Percentiles rank a stretch among this genome's conserved stretches.
Evolutionary conservation across 192 early-diverging fungal genomes (phyloP).

Genomic region (Chytriomyces sp.): DNA sequence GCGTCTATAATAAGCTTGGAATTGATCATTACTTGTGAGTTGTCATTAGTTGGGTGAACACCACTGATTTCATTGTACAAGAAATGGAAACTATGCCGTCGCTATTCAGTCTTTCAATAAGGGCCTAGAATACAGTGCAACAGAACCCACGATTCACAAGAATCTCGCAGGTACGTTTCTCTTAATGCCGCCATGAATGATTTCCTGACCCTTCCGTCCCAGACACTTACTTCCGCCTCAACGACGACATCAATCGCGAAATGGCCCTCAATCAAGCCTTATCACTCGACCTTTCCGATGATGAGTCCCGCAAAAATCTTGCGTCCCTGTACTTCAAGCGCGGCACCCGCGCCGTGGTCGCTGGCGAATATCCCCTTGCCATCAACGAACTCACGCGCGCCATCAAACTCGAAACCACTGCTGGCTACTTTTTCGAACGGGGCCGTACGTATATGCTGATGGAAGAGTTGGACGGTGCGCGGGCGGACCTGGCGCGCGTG

Average conservation of each 20-base stretch:
- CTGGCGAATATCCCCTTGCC: slow-evolving; percentile 31
- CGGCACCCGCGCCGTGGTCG: slow-evolving; percentile 17
- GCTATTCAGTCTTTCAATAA: slow-evolving; percentile 39
- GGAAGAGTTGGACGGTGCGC: slow-evolving; percentile 33
- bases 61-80: neutral
- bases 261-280: slow-evolving; percentile 23
- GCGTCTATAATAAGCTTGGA: slow-evolving; percentile 49
- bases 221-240: slow-evolving; percentile 33
- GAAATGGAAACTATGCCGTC: slow-evolving; percentile 8
- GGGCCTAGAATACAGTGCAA: slow-evolving; percentile 33
- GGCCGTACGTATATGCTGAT: slow-evolving; percentile 1
- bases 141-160: slow-evolving; percentile 40
- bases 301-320: slow-evolving; percentile 29
- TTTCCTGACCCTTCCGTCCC: neutral
- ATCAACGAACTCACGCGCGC: slow-evolving; percentile 37
- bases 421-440: slow-evolving; percentile 15
- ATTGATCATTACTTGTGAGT: slow-evolving; percentile 38
- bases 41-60: slow-evolving; percentile 7
- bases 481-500: slow-evolving; percentile 24
- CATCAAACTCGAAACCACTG: slow-evolving; percentile 13
- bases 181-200: neutral
- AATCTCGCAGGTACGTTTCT: slow-evolving; percentile 44
- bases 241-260: slow-evolving; percentile 13
- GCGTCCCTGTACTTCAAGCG: slow-evolving; percentile 32
- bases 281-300: slow-evolving; percentile 32